phyloP scores from a whole-genome alignment of 2,329 filamentous ascomycete species.

The Parafenestella ontariensis region DNA sequence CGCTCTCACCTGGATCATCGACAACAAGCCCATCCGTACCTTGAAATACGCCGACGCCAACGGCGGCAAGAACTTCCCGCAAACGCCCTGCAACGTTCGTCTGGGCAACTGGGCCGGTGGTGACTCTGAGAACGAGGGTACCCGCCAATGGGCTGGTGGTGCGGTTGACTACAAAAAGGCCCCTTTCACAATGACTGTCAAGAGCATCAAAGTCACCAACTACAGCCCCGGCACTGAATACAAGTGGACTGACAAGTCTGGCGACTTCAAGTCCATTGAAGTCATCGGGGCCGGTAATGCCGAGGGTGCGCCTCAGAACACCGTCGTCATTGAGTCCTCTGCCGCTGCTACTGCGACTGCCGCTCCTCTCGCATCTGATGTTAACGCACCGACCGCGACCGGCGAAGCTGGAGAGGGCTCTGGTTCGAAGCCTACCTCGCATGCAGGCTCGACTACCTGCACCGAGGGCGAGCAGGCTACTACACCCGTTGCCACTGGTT shows the following conservation, averaged over 20 bases:
- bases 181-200: constrained; percentile 61
- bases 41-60: constrained; percentile 65
- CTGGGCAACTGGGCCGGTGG: constrained; percentile 59
- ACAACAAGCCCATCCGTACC: constrained; percentile 69
- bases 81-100: constrained; percentile 72
- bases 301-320: constrained; percentile 40
- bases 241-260: constrained; percentile 58
- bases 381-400: constrained; percentile 30
- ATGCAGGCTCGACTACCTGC: constrained; percentile 16
- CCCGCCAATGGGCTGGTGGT: constrained; percentile 73
- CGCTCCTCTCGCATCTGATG: constrained; percentile 30
- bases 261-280: constrained; percentile 58
- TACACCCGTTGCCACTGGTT: constrained; percentile 3
- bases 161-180: constrained; percentile 55
- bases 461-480: constrained; percentile 14
- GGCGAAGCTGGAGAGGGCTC: background rate
- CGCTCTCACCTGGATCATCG: constrained; percentile 72
- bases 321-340: constrained; percentile 26
- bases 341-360: constrained; percentile 39
- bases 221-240: constrained; percentile 60
- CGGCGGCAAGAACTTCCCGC: constrained; percentile 70
- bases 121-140: constrained; percentile 60
- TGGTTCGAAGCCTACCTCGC: background rate
- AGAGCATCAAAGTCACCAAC: constrained; percentile 60
- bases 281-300: constrained; percentile 46